Conservation (phyloP, 2,329 filamentous ascomycete species). For the Raffaelea deltoideospora region DNA sequence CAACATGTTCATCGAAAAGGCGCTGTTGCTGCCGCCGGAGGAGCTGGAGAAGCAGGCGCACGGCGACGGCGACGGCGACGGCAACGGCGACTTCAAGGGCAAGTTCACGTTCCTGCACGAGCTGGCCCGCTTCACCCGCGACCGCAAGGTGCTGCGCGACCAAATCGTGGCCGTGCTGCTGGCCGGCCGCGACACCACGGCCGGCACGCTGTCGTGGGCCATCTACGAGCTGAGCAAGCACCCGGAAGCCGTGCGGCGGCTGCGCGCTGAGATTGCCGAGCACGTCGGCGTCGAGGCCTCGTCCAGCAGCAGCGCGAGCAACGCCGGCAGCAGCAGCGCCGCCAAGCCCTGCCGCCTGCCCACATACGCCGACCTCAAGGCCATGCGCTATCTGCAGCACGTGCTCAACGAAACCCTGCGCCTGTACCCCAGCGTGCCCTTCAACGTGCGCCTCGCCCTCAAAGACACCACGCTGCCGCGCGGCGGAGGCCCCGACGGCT, state of each 20-base stretch:
- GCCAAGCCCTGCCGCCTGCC: constrained; percentile 25
- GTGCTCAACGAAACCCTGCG: constrained; percentile 65
- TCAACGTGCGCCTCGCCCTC: constrained; percentile 60
- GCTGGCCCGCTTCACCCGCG: constrained; percentile 64
- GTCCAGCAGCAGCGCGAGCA: neutral
- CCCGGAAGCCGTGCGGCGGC: constrained; percentile 48
- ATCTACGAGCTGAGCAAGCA: constrained; percentile 68
- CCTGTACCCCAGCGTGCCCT: constrained; percentile 63
- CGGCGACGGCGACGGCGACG: neutral
- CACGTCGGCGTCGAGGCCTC: constrained; percentile 38
- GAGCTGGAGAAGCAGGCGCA: constrained; percentile 52
- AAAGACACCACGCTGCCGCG: constrained; percentile 60
- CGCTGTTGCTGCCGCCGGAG: constrained; percentile 50
- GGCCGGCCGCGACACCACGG: constrained; percentile 79
- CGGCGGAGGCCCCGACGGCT: constrained; percentile 51
- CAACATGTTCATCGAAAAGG: constrained; percentile 59
- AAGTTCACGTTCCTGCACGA: constrained; percentile 75
- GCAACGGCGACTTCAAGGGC: no score
- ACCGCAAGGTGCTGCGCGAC: constrained; percentile 59
- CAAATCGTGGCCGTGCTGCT: constrained; percentile 72
- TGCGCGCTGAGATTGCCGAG: constrained; percentile 58
- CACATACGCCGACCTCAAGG: constrained; percentile 70
- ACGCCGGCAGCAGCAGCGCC: neutral
- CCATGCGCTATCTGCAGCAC: constrained; percentile 68
- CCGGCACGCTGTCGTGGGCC: constrained; percentile 63